Base-by-base conservation (phyloP, 805 yeast genomes). In the Schizosaccharomyces octosporus region DNA sequence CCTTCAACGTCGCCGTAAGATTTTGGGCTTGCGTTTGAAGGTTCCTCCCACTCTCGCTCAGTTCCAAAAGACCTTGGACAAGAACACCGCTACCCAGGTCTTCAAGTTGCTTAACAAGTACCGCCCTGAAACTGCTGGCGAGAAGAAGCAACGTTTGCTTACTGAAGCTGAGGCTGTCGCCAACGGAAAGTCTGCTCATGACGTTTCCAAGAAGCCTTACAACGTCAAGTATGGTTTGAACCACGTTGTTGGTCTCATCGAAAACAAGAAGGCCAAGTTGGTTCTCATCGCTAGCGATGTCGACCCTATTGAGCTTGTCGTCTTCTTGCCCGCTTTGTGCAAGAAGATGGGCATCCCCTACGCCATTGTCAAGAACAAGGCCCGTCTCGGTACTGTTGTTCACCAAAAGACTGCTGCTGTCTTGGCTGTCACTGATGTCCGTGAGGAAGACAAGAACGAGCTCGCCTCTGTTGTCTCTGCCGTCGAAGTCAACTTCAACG, bases 261-360 rank as follows among this genome's bases (percentile, higher is more conserved):
- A 90, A 83, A 87, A 87, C 94, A 93, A 90, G 85, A 90, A 90
- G 84, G 94, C 96, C 69, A 87, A 87, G 79, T 82, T 90, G 71
- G 97, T 90, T 66, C 82, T 90, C 77, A 90, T 90, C 72, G 97
- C 98, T 75, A 85, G 90, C 81, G 98, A 90, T 71, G 98, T 90
- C 72, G 98, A 90, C 81, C 98, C 98, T 74, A 86, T 90, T 73
- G 98, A 90, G 81, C 81, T 90, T 74, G 97, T 90, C 69, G 80
- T 90, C 72, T 90, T 87, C 85, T 80, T 90, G 71, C 98, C 98
- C 74, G 97, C 98, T 77, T 82, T 90, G 74, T 90, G 97, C 81
- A 87, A 90, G 81, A 93, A 93, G 85, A 83, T 90, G 94, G 97
- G 97, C 79, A 89, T 93, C 68, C 97, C 98, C 75, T 89, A 89